Conservation (phyloP, 345 rosid genomes). For the Excoecaria agallocha region DNA sequence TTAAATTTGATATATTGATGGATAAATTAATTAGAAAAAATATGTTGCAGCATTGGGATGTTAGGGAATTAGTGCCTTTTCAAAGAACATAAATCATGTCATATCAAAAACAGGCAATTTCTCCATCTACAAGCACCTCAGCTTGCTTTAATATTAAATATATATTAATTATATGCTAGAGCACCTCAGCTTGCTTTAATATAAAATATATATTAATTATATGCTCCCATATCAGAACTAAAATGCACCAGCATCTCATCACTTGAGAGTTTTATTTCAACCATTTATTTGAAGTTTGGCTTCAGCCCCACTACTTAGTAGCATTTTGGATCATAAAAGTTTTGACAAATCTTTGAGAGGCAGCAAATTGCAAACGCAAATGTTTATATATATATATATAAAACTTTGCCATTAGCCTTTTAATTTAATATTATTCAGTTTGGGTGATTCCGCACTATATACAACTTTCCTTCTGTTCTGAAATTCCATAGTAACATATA, state of each 20-base stretch:
- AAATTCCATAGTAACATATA: constrained; percentile 3
- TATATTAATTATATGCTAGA: background rate
- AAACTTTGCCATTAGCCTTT: background rate
- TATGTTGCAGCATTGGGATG: background rate
- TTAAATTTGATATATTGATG: too few relatives aligned
- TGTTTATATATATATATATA: constrained; percentile 13
- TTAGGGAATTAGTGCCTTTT: constrained; percentile 15
- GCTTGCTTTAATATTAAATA: background rate
- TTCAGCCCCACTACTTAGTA: constrained; percentile 20
- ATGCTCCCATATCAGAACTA: background rate
- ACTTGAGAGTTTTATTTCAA: background rate
- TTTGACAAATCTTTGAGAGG: constrained; percentile 33
- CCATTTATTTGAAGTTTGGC: background rate
- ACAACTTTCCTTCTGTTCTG: constrained; percentile 19
- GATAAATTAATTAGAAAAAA: background rate
- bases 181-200: background rate
- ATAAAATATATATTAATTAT: background rate
- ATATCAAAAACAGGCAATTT: background rate
- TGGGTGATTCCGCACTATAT: constrained; percentile 47
- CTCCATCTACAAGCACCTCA: background rate
- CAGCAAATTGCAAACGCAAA: constrained; percentile 43
- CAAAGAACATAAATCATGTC: constrained; percentile 2
- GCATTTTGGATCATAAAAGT: constrained; percentile 36
- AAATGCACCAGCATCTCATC: constrained; percentile 14
- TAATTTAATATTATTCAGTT: constrained; percentile 16